Conservation (phyloP, 176 grass and related monocot genomes). For the sorghum (Sorghum bicolor) region Sorghum_bicolor_NCBIv3 NC_012878.2:51491501-51492000, state of each 20-base stretch:
- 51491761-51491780: background rate
- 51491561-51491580: background rate
- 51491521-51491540: background rate
- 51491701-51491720: background rate
- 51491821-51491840: background rate
- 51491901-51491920: background rate
- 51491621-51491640: background rate
- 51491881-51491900: background rate
- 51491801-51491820: background rate
- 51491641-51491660: background rate
- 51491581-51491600: background rate
- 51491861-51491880: constrained; percentile 1
- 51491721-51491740: background rate
- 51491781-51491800: background rate
- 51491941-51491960: background rate
- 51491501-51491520: constrained; percentile 4
- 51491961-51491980: background rate
- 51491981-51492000: background rate
- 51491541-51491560: background rate
- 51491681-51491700: background rate
- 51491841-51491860: background rate
- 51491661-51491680: background rate
- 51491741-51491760: background rate
- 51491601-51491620: background rate
- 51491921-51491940: background rate